A percentile compares a stretch with the other conserved stretches of the same genome.
phyloP scores from a whole-genome alignment of 805 yeast species.

The Nakazawaea pomicola region DNA sequence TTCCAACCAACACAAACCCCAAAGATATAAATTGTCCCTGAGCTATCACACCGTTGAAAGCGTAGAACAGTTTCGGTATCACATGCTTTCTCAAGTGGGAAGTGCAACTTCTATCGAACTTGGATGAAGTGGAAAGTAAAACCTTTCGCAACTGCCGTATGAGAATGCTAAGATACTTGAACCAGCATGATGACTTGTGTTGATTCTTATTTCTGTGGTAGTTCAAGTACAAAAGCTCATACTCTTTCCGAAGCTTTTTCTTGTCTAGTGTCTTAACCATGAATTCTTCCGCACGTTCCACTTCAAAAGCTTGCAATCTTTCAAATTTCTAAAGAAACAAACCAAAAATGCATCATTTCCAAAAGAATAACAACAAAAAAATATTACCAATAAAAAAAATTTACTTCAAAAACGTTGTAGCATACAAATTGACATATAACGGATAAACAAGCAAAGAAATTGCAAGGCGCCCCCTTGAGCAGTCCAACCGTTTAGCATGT shows the following conservation, averaged over 20 bases:
- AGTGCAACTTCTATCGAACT: constrained; percentile 7
- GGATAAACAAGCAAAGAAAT: background rate
- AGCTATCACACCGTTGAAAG: constrained; percentile 63
- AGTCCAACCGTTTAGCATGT: background rate
- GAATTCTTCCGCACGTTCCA: background rate
- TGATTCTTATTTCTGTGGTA: constrained; percentile 75
- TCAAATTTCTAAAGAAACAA: no score
- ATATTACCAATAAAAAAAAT: background rate
- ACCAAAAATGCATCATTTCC: no score
- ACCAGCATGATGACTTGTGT: constrained; percentile 71
- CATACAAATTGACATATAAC: background rate
- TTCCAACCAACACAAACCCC: constrained; percentile 65
- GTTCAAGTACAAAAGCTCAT: constrained; percentile 51
- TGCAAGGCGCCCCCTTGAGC: no score
- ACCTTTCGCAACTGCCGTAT: constrained; percentile 50
- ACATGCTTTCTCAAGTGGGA: constrained; percentile 29
- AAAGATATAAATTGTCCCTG: constrained; percentile 73
- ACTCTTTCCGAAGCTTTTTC: constrained; percentile 38
- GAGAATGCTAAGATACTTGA: constrained; percentile 60
- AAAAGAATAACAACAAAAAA: background rate
- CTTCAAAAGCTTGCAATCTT: background rate
- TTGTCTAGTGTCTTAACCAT: background rate
- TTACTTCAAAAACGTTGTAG: background rate
- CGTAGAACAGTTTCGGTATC: constrained; percentile 47
- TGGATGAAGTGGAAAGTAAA: constrained; percentile 17